Evolutionary conservation across 2,329 filamentous ascomycete genomes (phyloP).

Genomic region (Hymenoscyphus occultus): DNA sequence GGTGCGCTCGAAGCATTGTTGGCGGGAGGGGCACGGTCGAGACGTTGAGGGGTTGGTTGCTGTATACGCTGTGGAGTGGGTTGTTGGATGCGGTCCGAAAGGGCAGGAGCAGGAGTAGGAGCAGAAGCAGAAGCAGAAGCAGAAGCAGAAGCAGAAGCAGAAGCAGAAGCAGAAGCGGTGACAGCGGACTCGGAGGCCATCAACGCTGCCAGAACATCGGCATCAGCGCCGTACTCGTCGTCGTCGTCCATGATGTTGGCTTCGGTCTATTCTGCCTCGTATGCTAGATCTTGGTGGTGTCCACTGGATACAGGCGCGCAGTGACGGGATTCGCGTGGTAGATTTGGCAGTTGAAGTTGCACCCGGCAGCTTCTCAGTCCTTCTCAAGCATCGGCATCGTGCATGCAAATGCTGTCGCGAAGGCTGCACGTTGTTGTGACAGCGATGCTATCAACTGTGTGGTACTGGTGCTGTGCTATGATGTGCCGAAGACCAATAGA

Average conservation of each 20-base stretch:
- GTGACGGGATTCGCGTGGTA: not conserved
- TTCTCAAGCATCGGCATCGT: not conserved
- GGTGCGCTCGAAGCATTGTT: slow-evolving; percentile 35
- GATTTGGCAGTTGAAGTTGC: not conserved
- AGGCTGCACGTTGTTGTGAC: not conserved
- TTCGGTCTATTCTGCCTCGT: not conserved
- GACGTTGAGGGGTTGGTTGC: slow-evolving; percentile 53
- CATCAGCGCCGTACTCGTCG: slow-evolving; percentile 54
- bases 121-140: no score
- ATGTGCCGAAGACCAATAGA: not conserved
- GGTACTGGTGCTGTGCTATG: not conserved
- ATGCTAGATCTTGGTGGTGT: not conserved
- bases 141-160: slow-evolving; percentile 14
- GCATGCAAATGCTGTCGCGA: not conserved
- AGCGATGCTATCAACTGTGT: not conserved
- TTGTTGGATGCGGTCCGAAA: slow-evolving; percentile 32
- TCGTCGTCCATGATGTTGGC: slow-evolving; percentile 44
- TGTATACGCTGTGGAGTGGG: slow-evolving; percentile 41
- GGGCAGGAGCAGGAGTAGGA: slow-evolving; percentile 18
- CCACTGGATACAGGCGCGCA: not conserved
- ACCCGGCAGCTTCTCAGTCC: slow-evolving; percentile 1
- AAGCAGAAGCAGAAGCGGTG: no score
- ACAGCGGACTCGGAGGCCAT: slow-evolving; percentile 43
- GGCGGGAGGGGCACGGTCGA: slow-evolving; percentile 49
- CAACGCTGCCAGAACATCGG: slow-evolving; percentile 54